Evolutionary conservation across 2,329 filamentous ascomycete species (phyloP).

Genomic region (Colletotrichum sp.): DNA sequence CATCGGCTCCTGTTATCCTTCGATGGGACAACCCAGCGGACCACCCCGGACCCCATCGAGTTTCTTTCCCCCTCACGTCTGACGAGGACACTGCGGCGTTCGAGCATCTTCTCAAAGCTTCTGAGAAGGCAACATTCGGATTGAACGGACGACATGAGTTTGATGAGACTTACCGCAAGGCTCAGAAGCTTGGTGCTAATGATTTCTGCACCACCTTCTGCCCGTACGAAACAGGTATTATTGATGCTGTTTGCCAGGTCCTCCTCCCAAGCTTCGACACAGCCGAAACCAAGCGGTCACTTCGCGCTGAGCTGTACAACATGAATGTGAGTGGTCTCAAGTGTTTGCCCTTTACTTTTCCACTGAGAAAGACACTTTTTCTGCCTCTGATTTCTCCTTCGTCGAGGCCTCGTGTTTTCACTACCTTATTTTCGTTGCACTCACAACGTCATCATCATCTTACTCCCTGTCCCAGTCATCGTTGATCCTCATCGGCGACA

Average conservation of each 20-base stretch:
- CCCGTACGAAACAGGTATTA: constrained; percentile 56
- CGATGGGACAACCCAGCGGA: neutral
- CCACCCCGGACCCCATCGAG: neutral
- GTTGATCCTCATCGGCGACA: no score
- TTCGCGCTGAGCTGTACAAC: constrained; percentile 61
- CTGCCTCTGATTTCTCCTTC: no score
- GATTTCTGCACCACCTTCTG: constrained; percentile 55
- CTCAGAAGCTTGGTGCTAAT: constrained; percentile 51
- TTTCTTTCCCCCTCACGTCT: neutral
- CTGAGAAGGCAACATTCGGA: constrained; percentile 45
- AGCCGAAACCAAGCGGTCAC: constrained; percentile 27
- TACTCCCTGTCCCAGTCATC: no score
- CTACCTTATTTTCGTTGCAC: no score
- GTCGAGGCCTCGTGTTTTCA: no score
- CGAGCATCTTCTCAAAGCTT: neutral
- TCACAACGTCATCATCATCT: no score
- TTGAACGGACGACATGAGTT: constrained; percentile 47
- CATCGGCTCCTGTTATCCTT: neutral
- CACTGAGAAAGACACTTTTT: no score
- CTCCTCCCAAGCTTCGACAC: constrained; percentile 37
- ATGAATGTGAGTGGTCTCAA: constrained; percentile 47
- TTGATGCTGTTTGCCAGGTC: constrained; percentile 51
- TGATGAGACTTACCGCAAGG: constrained; percentile 58
- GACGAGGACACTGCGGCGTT: neutral
- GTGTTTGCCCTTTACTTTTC: no score